A percentile compares a stretch with the other conserved stretches of the same genome.
Evolutionary conservation across 225 moss, liverwort and hornwort species (phyloP).

Genomic region (Physcomitrellopsis africana): DNA sequence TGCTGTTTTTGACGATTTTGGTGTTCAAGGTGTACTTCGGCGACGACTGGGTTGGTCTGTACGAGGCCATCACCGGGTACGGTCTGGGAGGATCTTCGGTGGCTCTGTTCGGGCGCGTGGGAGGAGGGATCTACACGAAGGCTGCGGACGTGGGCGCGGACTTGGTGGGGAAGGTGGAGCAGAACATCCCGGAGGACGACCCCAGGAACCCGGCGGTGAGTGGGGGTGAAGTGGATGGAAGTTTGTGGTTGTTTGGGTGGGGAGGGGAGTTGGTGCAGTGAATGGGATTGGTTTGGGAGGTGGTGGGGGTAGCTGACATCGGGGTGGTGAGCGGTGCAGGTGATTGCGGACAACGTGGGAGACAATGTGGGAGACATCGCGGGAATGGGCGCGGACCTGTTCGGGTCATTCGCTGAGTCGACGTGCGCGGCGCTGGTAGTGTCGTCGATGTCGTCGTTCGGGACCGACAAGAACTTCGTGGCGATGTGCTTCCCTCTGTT

Average conservation of each 20-base stretch:
- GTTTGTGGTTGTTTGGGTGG: not conserved
- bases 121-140: conserved; percentile 75
- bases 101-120: conserved; percentile 61
- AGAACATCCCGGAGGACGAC: conserved; percentile 74
- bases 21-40: conserved; percentile 72
- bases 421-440: conserved; percentile 88
- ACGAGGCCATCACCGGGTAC: conserved; percentile 76
- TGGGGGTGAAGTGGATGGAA: no score
- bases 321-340: conserved; percentile 2
- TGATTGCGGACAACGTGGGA: conserved; percentile 64
- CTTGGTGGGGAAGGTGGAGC: conserved; percentile 70
- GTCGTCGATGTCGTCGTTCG: conserved; percentile 66
- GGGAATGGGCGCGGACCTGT: conserved; percentile 65
- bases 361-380: conserved; percentile 74
- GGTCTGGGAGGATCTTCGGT: conserved; percentile 58
- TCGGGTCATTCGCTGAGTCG: conserved; percentile 90
- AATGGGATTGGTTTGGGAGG: no score
- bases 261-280: not conserved
- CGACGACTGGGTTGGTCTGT: conserved; percentile 84
- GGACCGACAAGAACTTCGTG: conserved; percentile 68
- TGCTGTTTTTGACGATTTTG: conserved; percentile 75
- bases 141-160: conserved; percentile 75
- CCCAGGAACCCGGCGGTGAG: conserved; percentile 68
- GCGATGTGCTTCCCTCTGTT: conserved; percentile 71
- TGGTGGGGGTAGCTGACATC: not conserved